Evolutionary conservation across 208 protist species (phyloP).

Genomic region (Leishmania tropica): DNA sequence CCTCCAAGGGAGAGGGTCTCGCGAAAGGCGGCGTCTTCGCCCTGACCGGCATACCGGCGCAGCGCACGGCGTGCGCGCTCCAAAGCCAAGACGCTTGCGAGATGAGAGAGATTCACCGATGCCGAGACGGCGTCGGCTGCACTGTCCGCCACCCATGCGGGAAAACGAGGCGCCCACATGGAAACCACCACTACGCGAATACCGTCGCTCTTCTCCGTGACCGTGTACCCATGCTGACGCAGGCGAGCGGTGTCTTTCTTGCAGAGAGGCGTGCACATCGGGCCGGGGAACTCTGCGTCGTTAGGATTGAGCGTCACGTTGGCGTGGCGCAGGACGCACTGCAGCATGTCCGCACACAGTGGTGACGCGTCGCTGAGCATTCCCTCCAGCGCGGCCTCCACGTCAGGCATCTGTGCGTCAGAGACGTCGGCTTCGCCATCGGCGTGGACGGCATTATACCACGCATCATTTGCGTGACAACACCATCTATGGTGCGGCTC

Average conservation of each 20-base stretch:
- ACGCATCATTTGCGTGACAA: constrained; percentile 27
- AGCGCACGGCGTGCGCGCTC: constrained; percentile 11
- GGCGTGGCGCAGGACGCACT: constrained; percentile 8
- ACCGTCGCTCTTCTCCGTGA: constrained; percentile 89
- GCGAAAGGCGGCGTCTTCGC: neutral
- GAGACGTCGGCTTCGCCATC: neutral
- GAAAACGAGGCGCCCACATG: constrained; percentile 34
- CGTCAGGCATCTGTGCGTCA: neutral
- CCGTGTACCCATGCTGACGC: constrained; percentile 39
- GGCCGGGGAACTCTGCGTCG: constrained; percentile 56
- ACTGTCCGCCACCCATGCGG: constrained; percentile 35
- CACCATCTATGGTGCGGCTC: constrained; percentile 18
- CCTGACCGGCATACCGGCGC: neutral
- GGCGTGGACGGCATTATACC: constrained; percentile 19
- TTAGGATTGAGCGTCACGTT: constrained; percentile 25
- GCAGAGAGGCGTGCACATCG: constrained; percentile 75
- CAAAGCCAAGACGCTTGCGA: constrained; percentile 16
- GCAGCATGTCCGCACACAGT: neutral
- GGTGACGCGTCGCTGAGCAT: neutral
- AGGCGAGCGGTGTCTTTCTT: constrained; percentile 42
- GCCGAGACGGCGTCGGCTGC: neutral
- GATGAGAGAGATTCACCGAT: constrained; percentile 5
- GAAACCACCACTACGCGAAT: constrained; percentile 59
- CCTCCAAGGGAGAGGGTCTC: neutral
- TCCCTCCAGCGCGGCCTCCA: constrained; percentile 3